Base-by-base conservation (phyloP, 345 rosid genomes). In the Corchorus olitorius region DNA sequence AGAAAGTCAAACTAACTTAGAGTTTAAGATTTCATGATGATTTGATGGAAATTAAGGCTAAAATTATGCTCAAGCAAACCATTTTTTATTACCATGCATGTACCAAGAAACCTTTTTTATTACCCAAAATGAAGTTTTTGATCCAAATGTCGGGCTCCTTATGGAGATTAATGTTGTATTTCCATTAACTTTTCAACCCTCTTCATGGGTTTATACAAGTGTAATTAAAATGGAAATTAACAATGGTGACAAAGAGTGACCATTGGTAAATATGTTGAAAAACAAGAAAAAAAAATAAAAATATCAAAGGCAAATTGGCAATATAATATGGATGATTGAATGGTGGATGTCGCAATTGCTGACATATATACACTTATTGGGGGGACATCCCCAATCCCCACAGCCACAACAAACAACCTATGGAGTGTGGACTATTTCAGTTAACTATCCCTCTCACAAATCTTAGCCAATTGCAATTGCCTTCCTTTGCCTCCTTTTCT, bases 361-460 rank as follows among this genome's bases (percentile, higher is more conserved):
- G 71, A 22, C 37, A 10, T 27, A 27, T 27, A 27, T 27, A 27
- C n/a, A n/a, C 16, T 65, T 33, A 43, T n/a, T 19, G 70, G 54
- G 54, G 48, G 41, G 14, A 39, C 13, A 55, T 2, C 48, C 48
- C 8, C 8, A 5, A 6, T 46, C 3, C 14, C 37, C 41, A 46
- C 63, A 37, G 41, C n/a, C 65, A 50, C 45, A 69, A 54, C 22
- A 39, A 69, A 54, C 22, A 39, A 22, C 45, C 63, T 27, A 14
- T 56, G 20, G 48, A 39, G 5, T 6, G 43, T 39, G 6, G 43
- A 12, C 34, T 35, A 16, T 54, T 67, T 73, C 80, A 52, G 62
- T 78, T 66, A 74, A 37, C 77, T 8, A 34, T 79, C 72, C 49
- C 56, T 68, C 52, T 79, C 79, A 20, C 34, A 33, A 1, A 58